A percentile compares a stretch with the other conserved stretches of the same genome.
phyloP scores from a whole-genome alignment of 2,329 filamentous ascomycete genomes.

The Tolypocladium amazonense region DNA sequence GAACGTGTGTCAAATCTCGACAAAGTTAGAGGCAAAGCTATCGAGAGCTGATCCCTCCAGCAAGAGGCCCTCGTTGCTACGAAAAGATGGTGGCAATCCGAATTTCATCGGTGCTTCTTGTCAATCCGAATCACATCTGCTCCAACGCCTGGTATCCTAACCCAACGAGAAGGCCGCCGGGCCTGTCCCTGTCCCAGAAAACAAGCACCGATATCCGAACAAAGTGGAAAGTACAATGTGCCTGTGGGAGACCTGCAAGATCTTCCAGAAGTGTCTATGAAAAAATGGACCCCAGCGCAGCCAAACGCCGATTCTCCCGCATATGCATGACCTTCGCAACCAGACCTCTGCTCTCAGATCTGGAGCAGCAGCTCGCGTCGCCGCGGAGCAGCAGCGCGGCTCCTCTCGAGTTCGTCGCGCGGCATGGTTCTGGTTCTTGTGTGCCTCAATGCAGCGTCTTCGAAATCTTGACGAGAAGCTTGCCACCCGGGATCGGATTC shows the following conservation, averaged over 20 bases:
- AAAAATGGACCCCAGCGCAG: background rate
- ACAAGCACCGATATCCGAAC: too few relatives aligned
- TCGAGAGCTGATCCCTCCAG: background rate
- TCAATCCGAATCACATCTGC: background rate
- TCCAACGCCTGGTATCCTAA: background rate
- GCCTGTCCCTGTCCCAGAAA: background rate
- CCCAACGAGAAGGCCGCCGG: background rate
- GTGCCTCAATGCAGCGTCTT: slow-evolving; percentile 28
- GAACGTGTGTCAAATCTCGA: background rate
- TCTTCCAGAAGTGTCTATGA: background rate
- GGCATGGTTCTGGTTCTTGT: background rate
- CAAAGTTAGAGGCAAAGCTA: background rate
- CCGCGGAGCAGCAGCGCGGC: background rate
- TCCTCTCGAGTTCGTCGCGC: background rate
- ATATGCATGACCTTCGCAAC: background rate
- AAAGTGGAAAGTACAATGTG: background rate
- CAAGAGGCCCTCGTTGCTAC: background rate
- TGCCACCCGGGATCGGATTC: slow-evolving; percentile 30
- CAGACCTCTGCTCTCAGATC: background rate
- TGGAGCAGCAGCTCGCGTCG: background rate
- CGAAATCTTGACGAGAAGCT: slow-evolving; percentile 41
- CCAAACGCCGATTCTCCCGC: background rate
- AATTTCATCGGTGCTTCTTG: background rate
- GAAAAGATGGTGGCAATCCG: background rate
- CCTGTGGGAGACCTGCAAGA: background rate